Base-by-base conservation (phyloP, 1,284 basidiomycete species). In the Ustilago crameri region DNA sequence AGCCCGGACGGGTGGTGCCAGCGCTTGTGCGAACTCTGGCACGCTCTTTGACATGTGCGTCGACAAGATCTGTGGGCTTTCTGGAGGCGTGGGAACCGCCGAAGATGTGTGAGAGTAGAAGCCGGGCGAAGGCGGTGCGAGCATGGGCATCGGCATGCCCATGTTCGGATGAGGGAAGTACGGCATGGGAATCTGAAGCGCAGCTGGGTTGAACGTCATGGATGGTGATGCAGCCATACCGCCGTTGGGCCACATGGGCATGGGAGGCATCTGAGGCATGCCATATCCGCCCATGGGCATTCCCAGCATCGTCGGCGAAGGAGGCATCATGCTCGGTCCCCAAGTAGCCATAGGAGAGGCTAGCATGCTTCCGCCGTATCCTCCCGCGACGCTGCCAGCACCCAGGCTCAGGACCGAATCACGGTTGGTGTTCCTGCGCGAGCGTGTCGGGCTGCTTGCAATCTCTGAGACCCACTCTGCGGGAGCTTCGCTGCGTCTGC, bases 41-140 rank as follows among this genome's bases (percentile, higher is more conserved):
- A 59, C 41, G 17, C 40, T 38, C 48, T 55, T 60, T 3, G 56
- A 38, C 44, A 56, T 14, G 12, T 51, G 47, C 27, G 50, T 46
- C 4, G 44, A 37, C 5, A 30, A 9, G 5, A 64, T 14, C 30
- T 49, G 48, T 5, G 70, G 70, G 35, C 65, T 68, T 23, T 73
- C 70, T 0, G 70, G 70, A 15, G 70, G 70, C 23, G 69, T 72
- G 9, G 52, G 52, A 4, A 72, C 53, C 0, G 54, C 58, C n/a
- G 56, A 64, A 4, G 52, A 54, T 2, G 56, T 46, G 22, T 61
- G 54, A 26, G 46, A 51, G 41, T 55, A 15, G 26, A 59, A 72
- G 0, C 63, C 69, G 3, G 69, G 69, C n/a, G 51, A 56, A 7
- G 69, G 55, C 14, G 69, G 69, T 5, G 65, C 57, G 2, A 63